phyloP scores from a whole-genome alignment of 148 eudicot species.

The Heliosperma pusillum region DNA sequence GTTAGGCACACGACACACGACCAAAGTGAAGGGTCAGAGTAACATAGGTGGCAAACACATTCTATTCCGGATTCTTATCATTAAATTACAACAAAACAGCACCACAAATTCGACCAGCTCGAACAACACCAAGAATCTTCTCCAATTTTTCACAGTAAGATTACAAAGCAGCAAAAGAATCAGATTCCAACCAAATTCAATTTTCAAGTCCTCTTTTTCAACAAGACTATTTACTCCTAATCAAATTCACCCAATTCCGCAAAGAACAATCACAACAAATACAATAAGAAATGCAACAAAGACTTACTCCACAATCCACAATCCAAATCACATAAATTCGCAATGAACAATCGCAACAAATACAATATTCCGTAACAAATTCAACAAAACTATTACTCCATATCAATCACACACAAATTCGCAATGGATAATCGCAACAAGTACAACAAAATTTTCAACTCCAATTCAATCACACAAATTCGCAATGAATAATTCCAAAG shows the following conservation, averaged over 20 bases:
- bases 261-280: neutral
- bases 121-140: neutral
- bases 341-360: neutral
- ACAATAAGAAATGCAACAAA: neutral
- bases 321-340: neutral
- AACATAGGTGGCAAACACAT: too few species aligned
- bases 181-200: too few species aligned
- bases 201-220: too few species aligned
- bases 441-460: neutral
- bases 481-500: neutral
- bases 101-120: slow-evolving; percentile 3
- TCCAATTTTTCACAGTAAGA: neutral
- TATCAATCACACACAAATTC: neutral
- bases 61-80: neutral
- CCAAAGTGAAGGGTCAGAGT: too few species aligned
- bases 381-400: neutral
- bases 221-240: neutral
- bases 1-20: too few species aligned
- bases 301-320: too few species aligned
- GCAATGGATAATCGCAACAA: neutral
- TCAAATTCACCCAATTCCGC: neutral
- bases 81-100: neutral
- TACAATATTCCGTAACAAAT: too few species aligned
- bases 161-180: too few species aligned
- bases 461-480: neutral